Evolutionary conservation across 2,329 filamentous ascomycete genomes (phyloP).

Genomic region (Mycosphaerella sp.): DNA sequence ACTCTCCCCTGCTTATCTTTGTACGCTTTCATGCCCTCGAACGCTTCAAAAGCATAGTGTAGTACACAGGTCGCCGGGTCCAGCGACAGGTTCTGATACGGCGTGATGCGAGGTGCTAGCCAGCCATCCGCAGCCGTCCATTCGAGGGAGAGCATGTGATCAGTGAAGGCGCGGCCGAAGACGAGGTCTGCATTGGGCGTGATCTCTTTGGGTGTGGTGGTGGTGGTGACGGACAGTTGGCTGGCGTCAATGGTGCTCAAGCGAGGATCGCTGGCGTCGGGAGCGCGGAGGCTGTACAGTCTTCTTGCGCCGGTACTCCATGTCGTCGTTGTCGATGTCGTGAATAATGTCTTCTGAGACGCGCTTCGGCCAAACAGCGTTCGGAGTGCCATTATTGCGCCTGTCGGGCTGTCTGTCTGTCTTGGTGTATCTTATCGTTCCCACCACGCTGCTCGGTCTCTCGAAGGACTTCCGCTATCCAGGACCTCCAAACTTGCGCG

Average conservation of each 20-base stretch:
- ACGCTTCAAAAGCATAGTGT: slow-evolving; percentile 97
- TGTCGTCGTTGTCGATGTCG: neutral
- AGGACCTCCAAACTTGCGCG: no score
- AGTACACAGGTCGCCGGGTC: slow-evolving; percentile 96
- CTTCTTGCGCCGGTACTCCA: slow-evolving; percentile 4
- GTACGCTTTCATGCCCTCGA: slow-evolving; percentile 99
- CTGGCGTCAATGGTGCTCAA: slow-evolving; percentile 68
- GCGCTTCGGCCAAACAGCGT: slow-evolving; percentile 15
- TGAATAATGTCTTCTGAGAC: neutral
- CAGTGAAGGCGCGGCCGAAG: slow-evolving; percentile 88
- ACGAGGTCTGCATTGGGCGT: slow-evolving; percentile 73
- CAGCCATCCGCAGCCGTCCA: slow-evolving; percentile 85
- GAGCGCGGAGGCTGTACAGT: slow-evolving; percentile 41
- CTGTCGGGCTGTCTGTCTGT: no score
- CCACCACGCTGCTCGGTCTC: no score
- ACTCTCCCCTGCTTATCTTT: slow-evolving; percentile 73
- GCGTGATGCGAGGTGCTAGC: slow-evolving; percentile 74
- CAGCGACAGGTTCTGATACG: slow-evolving; percentile 94
- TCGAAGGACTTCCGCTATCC: no score
- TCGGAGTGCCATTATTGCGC: slow-evolving; percentile 22
- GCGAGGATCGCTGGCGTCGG: slow-evolving; percentile 45
- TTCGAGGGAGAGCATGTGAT: slow-evolving; percentile 95
- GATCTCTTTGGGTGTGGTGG: slow-evolving; percentile 66
- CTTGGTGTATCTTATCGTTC: no score
- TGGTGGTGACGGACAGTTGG: slow-evolving; percentile 68